phyloP scores from a whole-genome alignment of 305 asterid species.

The Fraxinus velutina region DNA sequence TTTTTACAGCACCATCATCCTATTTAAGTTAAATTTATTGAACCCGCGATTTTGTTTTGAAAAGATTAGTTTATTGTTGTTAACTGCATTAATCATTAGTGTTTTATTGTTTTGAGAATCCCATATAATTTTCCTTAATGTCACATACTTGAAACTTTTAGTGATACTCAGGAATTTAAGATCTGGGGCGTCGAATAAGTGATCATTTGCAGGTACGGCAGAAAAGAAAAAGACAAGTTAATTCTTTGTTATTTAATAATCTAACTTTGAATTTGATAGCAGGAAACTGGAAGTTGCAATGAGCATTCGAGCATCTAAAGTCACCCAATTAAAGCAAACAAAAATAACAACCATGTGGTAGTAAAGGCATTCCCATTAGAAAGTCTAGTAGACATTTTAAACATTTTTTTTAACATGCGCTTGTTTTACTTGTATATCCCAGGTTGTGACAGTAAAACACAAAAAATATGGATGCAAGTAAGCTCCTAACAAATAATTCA shows the following conservation, averaged over 20 bases:
- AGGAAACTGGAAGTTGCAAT: constrained; percentile 5
- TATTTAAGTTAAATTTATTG: background rate
- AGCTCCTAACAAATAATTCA: background rate
- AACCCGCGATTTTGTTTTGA: background rate
- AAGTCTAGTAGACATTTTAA: constrained; percentile 8
- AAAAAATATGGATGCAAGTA: background rate
- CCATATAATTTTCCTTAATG: background rate
- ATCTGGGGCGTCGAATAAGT: background rate
- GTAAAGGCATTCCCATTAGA: background rate
- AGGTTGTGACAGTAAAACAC: background rate
- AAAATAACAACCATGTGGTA: background rate
- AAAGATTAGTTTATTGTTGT: background rate
- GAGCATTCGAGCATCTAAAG: background rate
- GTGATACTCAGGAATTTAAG: background rate
- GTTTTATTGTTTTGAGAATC: background rate
- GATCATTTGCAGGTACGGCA: background rate
- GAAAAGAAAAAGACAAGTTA: background rate
- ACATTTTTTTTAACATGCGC: background rate
- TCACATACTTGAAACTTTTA: background rate
- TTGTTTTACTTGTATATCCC: background rate
- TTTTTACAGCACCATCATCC: background rate
- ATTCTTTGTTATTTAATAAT: background rate
- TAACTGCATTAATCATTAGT: background rate
- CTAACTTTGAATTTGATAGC: background rate
- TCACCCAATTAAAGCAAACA: constrained; percentile 1